Evolutionary conservation across 2,329 filamentous ascomycete genomes (phyloP).

Genomic region (Penicillium crustosum): DNA sequence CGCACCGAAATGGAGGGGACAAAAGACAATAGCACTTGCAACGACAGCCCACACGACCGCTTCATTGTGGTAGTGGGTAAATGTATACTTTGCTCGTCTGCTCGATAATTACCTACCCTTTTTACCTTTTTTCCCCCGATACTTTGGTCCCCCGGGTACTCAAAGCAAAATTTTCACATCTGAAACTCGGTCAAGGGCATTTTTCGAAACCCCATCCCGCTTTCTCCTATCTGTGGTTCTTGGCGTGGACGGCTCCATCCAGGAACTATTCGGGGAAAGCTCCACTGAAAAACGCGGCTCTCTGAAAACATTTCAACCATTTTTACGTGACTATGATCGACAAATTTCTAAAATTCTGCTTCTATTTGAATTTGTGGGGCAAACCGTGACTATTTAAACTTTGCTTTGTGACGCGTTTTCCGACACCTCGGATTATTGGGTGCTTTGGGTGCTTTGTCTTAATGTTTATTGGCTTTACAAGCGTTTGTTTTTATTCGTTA

Average conservation of each 20-base stretch:
- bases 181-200: conserved; percentile 2
- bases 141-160: not conserved
- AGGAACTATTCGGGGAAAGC: conserved; percentile 12
- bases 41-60: conserved; percentile 67
- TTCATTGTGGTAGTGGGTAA: conserved; percentile 69
- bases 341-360: conserved; percentile 1
- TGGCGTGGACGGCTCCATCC: conserved; percentile 2
- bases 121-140: too few relatives aligned
- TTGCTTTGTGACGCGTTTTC: not conserved
- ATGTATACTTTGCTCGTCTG: conserved; percentile 53
- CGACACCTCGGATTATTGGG: not conserved
- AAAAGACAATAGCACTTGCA: conserved; percentile 56
- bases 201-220: not conserved
- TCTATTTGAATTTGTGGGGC: conserved; percentile 2
- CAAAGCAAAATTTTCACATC: not conserved
- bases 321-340: conserved; percentile 20
- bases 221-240: conserved; percentile 2
- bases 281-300: conserved; percentile 5
- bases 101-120: conserved; percentile 2
- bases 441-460: not conserved
- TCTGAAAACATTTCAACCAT: conserved; percentile 7
- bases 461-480: not conserved
- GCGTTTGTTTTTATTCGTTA: not conserved
- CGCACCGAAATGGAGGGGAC: conserved; percentile 67
- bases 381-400: conserved; percentile 2